Evolutionary conservation across 371 early-diverging fungal genomes (phyloP).

Genomic region (Rhizopus delemar): DNA sequence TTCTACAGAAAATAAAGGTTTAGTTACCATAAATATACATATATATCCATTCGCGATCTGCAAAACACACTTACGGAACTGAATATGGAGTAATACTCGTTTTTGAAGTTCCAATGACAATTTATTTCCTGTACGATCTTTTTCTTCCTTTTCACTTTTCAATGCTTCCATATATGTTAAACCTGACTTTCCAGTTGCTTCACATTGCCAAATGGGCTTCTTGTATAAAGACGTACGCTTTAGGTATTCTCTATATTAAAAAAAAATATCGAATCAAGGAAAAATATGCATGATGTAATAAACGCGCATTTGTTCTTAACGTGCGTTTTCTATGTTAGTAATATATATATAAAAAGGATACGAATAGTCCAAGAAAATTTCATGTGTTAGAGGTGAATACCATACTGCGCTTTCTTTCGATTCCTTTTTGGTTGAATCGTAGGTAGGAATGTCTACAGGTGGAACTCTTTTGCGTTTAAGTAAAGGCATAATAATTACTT

Average conservation of each 20-base stretch:
- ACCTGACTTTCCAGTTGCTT: slow-evolving; percentile 68
- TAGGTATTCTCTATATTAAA: slow-evolving; percentile 66
- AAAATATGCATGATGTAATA: neutral
- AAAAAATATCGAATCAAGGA: slow-evolving; percentile 13
- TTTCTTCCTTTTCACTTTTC: slow-evolving; percentile 69
- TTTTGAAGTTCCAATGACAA: slow-evolving; percentile 70
- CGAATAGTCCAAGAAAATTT: slow-evolving; percentile 84
- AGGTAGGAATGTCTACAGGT: slow-evolving; percentile 46
- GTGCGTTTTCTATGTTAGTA: neutral
- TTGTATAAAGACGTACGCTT: slow-evolving; percentile 69
- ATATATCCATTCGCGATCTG: no score
- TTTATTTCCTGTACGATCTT: slow-evolving; percentile 56
- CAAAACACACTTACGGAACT: slow-evolving; percentile 59
- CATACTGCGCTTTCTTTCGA: slow-evolving; percentile 65
- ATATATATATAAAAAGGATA: slow-evolving; percentile 40
- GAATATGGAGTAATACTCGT: slow-evolving; percentile 63
- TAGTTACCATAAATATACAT: no score
- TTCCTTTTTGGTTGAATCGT: slow-evolving; percentile 44
- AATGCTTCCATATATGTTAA: slow-evolving; percentile 82
- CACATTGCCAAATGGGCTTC: slow-evolving; percentile 80
- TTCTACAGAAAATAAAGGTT: slow-evolving; percentile 28
- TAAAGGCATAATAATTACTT: slow-evolving; percentile 54
- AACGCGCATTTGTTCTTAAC: slow-evolving; percentile 6
- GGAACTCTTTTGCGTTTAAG: slow-evolving; percentile 54
- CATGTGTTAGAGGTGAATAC: slow-evolving; percentile 77